Evolutionary conservation across 805 yeast genomes (phyloP).

Genomic region (Kodamaea kaohsiungensis): DNA sequence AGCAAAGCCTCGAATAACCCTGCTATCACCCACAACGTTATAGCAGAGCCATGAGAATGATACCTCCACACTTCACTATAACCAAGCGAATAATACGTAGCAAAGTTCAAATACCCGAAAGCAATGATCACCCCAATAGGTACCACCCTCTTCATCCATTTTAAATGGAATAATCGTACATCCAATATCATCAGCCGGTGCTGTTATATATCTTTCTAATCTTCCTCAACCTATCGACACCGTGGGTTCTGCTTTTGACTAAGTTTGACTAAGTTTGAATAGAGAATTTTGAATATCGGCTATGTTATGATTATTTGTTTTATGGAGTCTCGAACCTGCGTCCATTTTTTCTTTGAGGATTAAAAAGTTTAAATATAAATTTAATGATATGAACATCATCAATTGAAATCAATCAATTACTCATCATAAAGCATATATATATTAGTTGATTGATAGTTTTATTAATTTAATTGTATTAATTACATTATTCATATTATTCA

Average conservation of each 20-base stretch:
- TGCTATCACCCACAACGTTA: conserved; percentile 37
- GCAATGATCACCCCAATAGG: conserved; percentile 31
- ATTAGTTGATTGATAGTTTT: too few species aligned
- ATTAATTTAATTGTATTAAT: too few species aligned
- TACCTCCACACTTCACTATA: conserved; percentile 35
- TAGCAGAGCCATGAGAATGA: conserved; percentile 33
- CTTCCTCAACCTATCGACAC: neutral
- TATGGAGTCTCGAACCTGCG: neutral
- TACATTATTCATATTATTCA: too few species aligned
- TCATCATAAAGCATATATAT: neutral
- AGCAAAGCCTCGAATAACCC: conserved; percentile 25
- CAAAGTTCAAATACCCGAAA: conserved; percentile 46
- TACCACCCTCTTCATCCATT: conserved; percentile 20
- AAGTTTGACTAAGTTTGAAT: neutral
- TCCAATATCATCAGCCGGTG: conserved; percentile 11
- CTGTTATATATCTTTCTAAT: too few species aligned
- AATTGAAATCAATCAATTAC: neutral
- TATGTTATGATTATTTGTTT: neutral
- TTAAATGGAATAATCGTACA: conserved; percentile 8
- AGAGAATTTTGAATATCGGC: neutral
- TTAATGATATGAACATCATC: neutral
- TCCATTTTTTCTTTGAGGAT: neutral
- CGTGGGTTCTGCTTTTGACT: neutral
- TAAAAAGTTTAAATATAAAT: too few species aligned
- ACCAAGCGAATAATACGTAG: conserved; percentile 45